Conservation (phyloP, 257 asterid genomes). For the Solanum clarkiae region DNA sequence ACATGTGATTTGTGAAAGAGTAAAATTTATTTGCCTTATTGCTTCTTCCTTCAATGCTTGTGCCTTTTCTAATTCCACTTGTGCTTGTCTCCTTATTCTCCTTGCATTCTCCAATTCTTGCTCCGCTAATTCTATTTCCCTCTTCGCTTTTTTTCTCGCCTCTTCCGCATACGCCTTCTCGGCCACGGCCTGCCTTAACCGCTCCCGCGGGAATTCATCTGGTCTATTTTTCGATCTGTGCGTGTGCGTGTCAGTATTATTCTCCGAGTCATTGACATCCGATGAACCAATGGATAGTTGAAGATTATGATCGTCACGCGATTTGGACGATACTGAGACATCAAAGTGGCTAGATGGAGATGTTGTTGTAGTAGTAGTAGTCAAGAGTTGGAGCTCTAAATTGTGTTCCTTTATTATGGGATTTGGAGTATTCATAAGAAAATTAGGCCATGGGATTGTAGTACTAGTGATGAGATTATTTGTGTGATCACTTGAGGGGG, state of each 20-base stretch:
- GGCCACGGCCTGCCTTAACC: slow-evolving; percentile 35
- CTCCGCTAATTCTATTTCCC: slow-evolving; percentile 54
- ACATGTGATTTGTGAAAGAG: slow-evolving; percentile 52
- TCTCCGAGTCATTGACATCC: background rate
- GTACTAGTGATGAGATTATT: slow-evolving; percentile 1
- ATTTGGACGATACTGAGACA: background rate
- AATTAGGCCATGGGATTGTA: slow-evolving; percentile 1
- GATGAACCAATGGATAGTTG: slow-evolving; percentile 20
- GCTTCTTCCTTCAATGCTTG: slow-evolving; percentile 37
- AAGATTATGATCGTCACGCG: slow-evolving; percentile 3
- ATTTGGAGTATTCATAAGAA: background rate
- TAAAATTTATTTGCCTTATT: slow-evolving; percentile 24
- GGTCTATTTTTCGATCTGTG: background rate
- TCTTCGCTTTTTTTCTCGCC: slow-evolving; percentile 38
- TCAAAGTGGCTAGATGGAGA: background rate
- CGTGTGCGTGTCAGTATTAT: background rate
- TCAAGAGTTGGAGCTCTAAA: slow-evolving; percentile 53
- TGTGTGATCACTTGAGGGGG: slow-evolving; percentile 25
- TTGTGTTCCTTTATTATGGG: slow-evolving; percentile 4
- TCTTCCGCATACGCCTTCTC: slow-evolving; percentile 63
- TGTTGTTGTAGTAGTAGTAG: slow-evolving; percentile 16
- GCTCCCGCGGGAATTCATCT: slow-evolving; percentile 9
- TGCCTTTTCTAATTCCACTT: slow-evolving; percentile 46
- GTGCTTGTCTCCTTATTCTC: slow-evolving; percentile 50
- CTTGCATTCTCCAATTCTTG: slow-evolving; percentile 48